Base-by-base conservation (phyloP, 2,329 filamentous ascomycete genomes). In the Aureobasidium sp. region DNA sequence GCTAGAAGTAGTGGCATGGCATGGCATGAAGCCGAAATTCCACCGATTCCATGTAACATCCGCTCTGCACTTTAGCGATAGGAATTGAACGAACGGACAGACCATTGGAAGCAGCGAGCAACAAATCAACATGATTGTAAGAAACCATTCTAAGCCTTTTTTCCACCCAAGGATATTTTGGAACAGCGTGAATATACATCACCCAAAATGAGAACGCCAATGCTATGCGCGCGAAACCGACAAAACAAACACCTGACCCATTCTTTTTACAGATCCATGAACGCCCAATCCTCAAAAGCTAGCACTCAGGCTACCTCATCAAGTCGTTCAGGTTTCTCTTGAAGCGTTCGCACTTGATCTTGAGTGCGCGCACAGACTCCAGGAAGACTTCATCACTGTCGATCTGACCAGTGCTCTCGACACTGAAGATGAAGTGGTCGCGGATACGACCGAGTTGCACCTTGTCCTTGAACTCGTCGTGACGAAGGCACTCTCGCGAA, bases 391-490 rank as follows among this genome's bases (percentile, higher is more conserved):
- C 86, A 69, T 97, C 93, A 70, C 91, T 96, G 62, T 94, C 87
- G 79, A 90, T 95, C 77, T 99, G 94, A 6, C 94, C 95, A 0
- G 90, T 87, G 78, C 92, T 96, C 79, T 99, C 94, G 37, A 99
- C 82, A 59, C 85, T 88, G 80, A 94, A 99, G 74, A 99, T 97
- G 74, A 99, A 99, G 77, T 99, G 95, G 73, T 99, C 94, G 65
- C 91, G 81, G 68, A 91, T 79, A 59, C 95, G 82, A 45, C 94
- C 94, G 33, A 99, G 83, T 79, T 91, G 92, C 65, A 99, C 94
- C 79, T 96, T 99, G 71, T 86, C 89, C 75, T 94, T 84, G 77
- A 99, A 97, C 76, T 97, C 94, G 27, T 86, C 81, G 72, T 99
- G 93, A 53, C 94, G 85, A 70, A 99, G 75, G 69, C 88, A 94